Percentiles rank a stretch among this genome's conserved stretches.
Evolutionary conservation across 106 monocot genomes (phyloP).

Genomic region (Dendrobium huoshanense): DNA sequence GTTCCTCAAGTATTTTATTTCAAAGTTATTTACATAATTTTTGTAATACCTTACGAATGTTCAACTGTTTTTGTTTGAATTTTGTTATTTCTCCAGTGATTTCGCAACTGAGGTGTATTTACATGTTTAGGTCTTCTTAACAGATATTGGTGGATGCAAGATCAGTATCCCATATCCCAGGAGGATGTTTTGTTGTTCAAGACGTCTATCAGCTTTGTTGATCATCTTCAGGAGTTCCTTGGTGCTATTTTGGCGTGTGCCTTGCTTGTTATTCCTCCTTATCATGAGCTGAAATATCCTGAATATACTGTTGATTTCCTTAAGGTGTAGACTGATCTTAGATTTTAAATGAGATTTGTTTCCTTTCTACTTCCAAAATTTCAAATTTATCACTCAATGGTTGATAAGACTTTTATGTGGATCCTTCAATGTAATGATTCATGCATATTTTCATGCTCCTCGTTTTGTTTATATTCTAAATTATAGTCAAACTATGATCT

Average conservation of each 20-base stretch:
- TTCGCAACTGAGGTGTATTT: conserved; percentile 1
- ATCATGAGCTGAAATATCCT: conserved; percentile 58
- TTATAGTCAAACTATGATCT: too few species aligned
- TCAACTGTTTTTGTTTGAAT: neutral
- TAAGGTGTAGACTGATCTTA: conserved; percentile 39
- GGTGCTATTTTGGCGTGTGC: conserved; percentile 54
- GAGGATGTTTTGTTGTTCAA: conserved; percentile 82
- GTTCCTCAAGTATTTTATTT: neutral
- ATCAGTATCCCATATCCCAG: conserved; percentile 30
- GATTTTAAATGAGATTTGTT: neutral
- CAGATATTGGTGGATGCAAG: conserved; percentile 94
- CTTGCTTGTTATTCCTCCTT: conserved; percentile 59
- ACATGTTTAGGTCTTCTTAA: conserved; percentile 67
- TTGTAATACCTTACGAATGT: neutral
- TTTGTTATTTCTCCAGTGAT: neutral
- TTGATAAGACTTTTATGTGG: neutral
- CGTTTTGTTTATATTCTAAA: neutral
- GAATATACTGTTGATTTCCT: conserved; percentile 39
- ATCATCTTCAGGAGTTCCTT: conserved; percentile 92
- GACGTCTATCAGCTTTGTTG: conserved; percentile 81
- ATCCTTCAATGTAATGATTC: neutral
- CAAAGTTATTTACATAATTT: neutral
- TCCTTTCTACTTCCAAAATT: neutral
- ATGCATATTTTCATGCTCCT: neutral
- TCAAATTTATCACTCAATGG: neutral